Evolutionary conservation across 2,329 filamentous ascomycete genomes (phyloP), one percentile per base, ranked within the genome.

Genomic region (Teratosphaeria epicoccoides): DNA sequence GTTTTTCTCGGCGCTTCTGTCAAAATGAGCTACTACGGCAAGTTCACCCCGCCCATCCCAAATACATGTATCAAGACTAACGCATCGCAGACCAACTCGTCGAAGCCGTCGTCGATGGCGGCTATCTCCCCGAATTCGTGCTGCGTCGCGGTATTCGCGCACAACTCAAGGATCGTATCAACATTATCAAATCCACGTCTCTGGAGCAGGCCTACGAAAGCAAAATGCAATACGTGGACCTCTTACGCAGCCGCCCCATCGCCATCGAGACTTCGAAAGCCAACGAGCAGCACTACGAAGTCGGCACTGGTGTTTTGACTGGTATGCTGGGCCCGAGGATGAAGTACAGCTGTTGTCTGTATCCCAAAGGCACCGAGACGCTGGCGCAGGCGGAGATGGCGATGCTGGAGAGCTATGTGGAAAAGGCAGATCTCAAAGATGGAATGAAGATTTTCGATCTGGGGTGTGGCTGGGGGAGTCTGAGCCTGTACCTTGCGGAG

Each of bases 241-340:
- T 74, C 3, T 71, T 85, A n/a, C 75, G 80, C 20, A 72, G 69
- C 14, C 72, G 76, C 29, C 82, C 82, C 10, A 85, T 87, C 56
- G 84, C 83, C n/a, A 76, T 86, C 58, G 80, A 84, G 65, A 85
- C 82, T 0, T 75, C 73, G 3, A 70, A 75, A 2, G 83, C 84
- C 22, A 86, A 87, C 64, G 71, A 77, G 60, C 83, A 87, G 72
- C 83, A 87, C 67, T 87, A 87, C 62, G 83, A 87, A 68, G 83
- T 87, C 40, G 81, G 80, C 37, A 84, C 83, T 0, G 80, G 79
- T 3, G 78, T 86, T 23, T 66, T 87, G 40, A 68, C 70, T 24
- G 77, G 76, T 24, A 81, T 76, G 65, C 69, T 87, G 11, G 84
- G 84, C 0, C 80, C 81, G 3, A 71, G 82, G 50, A 86, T 87